Conservation (phyloP, 305 asterid genomes). For the Plantago lanceolata region DNA sequence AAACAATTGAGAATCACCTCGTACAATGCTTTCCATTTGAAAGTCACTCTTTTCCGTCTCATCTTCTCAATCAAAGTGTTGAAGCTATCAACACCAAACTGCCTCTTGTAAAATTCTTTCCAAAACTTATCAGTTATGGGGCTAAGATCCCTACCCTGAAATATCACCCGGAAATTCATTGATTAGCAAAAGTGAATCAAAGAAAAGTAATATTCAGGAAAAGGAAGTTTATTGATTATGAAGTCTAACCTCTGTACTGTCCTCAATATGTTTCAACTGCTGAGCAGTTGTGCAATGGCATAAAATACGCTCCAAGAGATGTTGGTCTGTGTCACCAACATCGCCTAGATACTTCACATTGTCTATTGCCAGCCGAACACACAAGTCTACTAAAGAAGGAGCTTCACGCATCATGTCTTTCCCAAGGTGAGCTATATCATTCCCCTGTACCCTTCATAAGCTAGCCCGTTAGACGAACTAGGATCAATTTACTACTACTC, state of each 20-base stretch:
- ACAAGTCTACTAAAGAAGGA: constrained; percentile 79
- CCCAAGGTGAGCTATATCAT: background rate
- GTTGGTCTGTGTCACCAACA: constrained; percentile 74
- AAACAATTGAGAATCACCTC: constrained; percentile 70
- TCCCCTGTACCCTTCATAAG: constrained; percentile 29
- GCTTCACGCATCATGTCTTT: constrained; percentile 27
- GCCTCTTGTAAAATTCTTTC: constrained; percentile 53
- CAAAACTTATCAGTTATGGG: constrained; percentile 63
- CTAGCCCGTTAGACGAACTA: no score
- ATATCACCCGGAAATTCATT: constrained; percentile 20
- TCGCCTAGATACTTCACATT: constrained; percentile 78
- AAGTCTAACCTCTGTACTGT: constrained; percentile 53
- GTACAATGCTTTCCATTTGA: constrained; percentile 58
- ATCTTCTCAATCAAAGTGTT: constrained; percentile 45
- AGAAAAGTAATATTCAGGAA: constrained; percentile 8
- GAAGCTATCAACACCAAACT: constrained; percentile 54
- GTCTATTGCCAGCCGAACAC: constrained; percentile 66
- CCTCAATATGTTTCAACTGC: constrained; percentile 66
- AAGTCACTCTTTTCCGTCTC: constrained; percentile 39
- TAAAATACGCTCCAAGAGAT: constrained; percentile 71
- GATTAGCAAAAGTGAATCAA: constrained; percentile 9
- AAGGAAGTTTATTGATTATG: constrained; percentile 1
- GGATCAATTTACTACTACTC: no score
- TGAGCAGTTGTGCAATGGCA: constrained; percentile 70
- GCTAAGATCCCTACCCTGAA: constrained; percentile 85